Percentiles rank a stretch among this genome's conserved stretches.
Evolutionary conservation across 164 flowering plant species (phyloP).

Genomic region (Paratinospora sagittata): DNA sequence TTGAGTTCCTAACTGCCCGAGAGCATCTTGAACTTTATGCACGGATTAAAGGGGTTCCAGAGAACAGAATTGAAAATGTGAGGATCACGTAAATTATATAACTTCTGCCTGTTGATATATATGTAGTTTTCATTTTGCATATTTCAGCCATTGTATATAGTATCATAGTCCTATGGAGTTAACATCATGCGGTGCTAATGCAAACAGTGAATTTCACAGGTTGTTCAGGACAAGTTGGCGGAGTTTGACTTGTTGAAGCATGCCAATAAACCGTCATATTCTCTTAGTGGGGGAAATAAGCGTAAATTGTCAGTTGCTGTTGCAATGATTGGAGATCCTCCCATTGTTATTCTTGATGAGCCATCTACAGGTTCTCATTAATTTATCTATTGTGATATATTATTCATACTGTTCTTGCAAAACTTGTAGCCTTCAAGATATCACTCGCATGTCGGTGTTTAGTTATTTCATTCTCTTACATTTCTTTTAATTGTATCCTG

Average conservation of each 20-base stretch:
- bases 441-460: neutral
- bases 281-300: slow-evolving; percentile 96
- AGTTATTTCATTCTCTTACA: neutral
- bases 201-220: slow-evolving; percentile 37
- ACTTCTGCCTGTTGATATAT: neutral
- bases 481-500: neutral
- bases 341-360: slow-evolving; percentile 95
- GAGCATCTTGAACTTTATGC: slow-evolving; percentile 99
- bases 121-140: neutral
- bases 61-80: slow-evolving; percentile 55
- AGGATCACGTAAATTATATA: slow-evolving; percentile 16
- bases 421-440: neutral
- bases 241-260: slow-evolving; percentile 94
- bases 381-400: neutral
- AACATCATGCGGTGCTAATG: slow-evolving; percentile 6
- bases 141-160: neutral
- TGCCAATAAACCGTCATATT: slow-evolving; percentile 73
- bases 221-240: slow-evolving; percentile 71
- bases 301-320: slow-evolving; percentile 94
- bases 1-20: slow-evolving; percentile 68
- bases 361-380: slow-evolving; percentile 78
- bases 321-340: slow-evolving; percentile 99
- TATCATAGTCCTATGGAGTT: neutral
- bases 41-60: slow-evolving; percentile 87
- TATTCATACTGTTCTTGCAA: neutral